A percentile compares a stretch with the other conserved stretches of the same genome.
These are phyloP conservation scores for Trametes punicea DNA, from an alignment of 768 basidiomycete species.

Conservation along the genomic window DNA sequence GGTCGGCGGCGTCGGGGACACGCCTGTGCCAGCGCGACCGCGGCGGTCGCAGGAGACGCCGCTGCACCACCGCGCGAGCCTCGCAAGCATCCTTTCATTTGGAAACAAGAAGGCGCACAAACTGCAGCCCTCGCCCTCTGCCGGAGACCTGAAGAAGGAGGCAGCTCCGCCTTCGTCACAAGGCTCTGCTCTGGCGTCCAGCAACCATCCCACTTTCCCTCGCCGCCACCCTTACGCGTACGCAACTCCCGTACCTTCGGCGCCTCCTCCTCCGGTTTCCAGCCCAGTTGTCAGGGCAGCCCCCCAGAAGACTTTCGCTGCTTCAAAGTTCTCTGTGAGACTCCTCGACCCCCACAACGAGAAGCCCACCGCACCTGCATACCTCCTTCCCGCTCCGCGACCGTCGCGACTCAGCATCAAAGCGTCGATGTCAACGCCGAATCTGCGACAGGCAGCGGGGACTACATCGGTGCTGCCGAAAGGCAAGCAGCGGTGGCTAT, in stretches of 20 bases:
- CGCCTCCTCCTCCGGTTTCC: slow-evolving; percentile 15
- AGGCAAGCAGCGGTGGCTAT: slow-evolving; percentile 62
- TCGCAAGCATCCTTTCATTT: slow-evolving; percentile 52
- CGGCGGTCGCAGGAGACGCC: slow-evolving; percentile 22
- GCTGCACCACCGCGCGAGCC: slow-evolving; percentile 36
- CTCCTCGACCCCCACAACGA: slow-evolving; percentile 25
- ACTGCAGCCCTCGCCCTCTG: slow-evolving; percentile 23
- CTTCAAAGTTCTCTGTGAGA: slow-evolving; percentile 25
- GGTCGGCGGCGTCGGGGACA: slow-evolving; percentile 63
- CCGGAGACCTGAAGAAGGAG: slow-evolving; percentile 18
- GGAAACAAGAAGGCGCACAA: slow-evolving; percentile 26
- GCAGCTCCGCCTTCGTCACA: slow-evolving; percentile 6
- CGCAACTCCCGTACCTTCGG: slow-evolving; percentile 29
- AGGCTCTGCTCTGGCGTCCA: background rate
- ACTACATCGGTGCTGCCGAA: slow-evolving; percentile 30
- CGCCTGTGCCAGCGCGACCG: slow-evolving; percentile 41
- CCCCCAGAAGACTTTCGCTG: slow-evolving; percentile 9
- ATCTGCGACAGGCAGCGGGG: slow-evolving; percentile 41
- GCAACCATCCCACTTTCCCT: slow-evolving; percentile 15
- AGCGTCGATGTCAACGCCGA: slow-evolving; percentile 62
- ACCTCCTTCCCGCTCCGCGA: slow-evolving; percentile 21
- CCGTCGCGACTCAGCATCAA: slow-evolving; percentile 37
- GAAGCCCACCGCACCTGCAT: slow-evolving; percentile 17
- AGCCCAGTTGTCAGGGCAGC: slow-evolving; percentile 16
- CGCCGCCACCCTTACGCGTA: slow-evolving; percentile 53